Base-by-base conservation (phyloP, 805 yeast genomes). In the Danielia reshetovae region DNA sequence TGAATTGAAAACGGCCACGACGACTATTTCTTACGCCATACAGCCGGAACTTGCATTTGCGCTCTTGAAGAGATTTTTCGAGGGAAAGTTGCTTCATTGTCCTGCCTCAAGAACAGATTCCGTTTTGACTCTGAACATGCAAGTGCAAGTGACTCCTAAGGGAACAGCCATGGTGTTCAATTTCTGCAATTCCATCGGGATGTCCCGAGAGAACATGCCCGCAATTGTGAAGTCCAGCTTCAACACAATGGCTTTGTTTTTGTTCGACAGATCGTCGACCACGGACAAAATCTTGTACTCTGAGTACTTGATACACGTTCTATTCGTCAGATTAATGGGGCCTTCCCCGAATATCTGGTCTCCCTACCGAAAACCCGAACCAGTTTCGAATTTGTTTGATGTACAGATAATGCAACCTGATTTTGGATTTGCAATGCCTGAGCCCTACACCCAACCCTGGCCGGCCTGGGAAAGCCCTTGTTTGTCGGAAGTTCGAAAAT, bases 101-200 rank as follows among this genome's bases (percentile, higher is more conserved):
- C 95, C 95, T 0, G 74, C 75, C 3, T 88, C 83, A 42, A 63
- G 90, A 48, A 86, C 95, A 0, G 54, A 83, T 27, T 43, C 53
- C 10, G 52, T 86, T 18, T 17, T 30, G 11, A 24, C 16, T 5
- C 11, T 12, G 7, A 15, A 21, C 4, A 7, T 18, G 27, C 9
- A 11, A 7, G 27, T 30, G 5, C 97, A 90, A 52, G 95, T 96
- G 4, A 86, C 96, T 0, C 88, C 97, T 0, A 90, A 90, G 51
- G 97, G 97, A 1, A 77, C 87, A 6, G 79, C 87, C 0, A 51
- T 86, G 0, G 57, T 89, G 2, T 77, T 75, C 32, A 62, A 68
- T 12, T 86, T 80, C 53, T 77, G 82, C 41, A 62, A 67, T 32
- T 72, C 65, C 27, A 56, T 70, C 30, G 94, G 88, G 0, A 55